phyloP scores from a whole-genome alignment of 345 rosid genomes.

The Populus euphratica region DNA sequence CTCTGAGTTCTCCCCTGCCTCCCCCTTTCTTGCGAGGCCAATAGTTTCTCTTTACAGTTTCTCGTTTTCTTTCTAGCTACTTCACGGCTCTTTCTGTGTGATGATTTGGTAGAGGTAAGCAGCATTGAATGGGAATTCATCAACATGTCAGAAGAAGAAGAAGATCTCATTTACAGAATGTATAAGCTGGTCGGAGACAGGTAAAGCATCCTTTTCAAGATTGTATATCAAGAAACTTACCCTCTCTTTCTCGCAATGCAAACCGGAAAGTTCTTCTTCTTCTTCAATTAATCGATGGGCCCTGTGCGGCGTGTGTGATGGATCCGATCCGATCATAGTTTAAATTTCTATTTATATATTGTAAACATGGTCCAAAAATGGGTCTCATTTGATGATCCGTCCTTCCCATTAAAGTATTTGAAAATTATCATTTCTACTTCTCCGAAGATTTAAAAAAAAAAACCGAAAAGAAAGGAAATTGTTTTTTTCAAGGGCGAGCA shows the following conservation, averaged over 20 bases:
- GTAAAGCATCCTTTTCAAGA: background rate
- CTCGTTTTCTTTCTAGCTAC: background rate
- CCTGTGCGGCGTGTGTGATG: background rate
- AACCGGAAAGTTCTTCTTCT: background rate
- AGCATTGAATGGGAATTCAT: slow-evolving; percentile 25
- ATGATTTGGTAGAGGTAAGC: slow-evolving; percentile 17
- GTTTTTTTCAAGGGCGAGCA: too few species aligned
- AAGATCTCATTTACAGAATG: slow-evolving; percentile 26
- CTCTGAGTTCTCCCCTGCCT: background rate
- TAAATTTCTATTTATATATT: background rate
- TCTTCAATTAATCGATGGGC: background rate
- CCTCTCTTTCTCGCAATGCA: background rate
- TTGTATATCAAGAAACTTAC: background rate
- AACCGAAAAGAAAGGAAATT: too few species aligned
- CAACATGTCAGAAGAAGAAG: slow-evolving; percentile 23
- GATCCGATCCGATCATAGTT: background rate
- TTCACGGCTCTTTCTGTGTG: background rate
- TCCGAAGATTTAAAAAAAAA: background rate
- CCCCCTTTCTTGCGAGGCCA: background rate
- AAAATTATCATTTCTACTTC: background rate
- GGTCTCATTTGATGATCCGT: background rate
- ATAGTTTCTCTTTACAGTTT: background rate
- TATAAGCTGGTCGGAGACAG: slow-evolving; percentile 22
- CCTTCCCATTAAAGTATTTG: background rate
- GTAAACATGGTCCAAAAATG: background rate